Percentiles rank a stretch among this genome's conserved stretches.
Conservation (phyloP, 148 eudicot genomes). For the Chenopodium album region DNA sequence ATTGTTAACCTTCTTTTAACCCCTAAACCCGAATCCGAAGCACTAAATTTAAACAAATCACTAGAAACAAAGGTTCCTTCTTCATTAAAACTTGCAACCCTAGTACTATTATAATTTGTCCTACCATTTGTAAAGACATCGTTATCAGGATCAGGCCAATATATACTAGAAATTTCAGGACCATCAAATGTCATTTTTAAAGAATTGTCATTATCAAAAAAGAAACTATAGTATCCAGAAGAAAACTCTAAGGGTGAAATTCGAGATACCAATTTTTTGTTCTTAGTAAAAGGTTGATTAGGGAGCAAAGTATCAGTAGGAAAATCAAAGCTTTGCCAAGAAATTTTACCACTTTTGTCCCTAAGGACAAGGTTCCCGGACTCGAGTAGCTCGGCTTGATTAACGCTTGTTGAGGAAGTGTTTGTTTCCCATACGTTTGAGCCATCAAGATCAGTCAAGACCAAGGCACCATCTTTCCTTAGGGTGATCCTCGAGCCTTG, state of each 20-base stretch:
- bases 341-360: background rate
- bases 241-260: slow-evolving; percentile 29
- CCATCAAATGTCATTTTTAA: slow-evolving; percentile 33
- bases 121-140: slow-evolving; percentile 17
- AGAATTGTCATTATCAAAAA: slow-evolving; percentile 36
- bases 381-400: slow-evolving; percentile 21
- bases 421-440: slow-evolving; percentile 33
- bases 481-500: slow-evolving; percentile 36
- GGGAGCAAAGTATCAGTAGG: slow-evolving; percentile 52
- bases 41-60: slow-evolving; percentile 36
- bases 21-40: slow-evolving; percentile 42
- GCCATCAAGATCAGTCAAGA: slow-evolving; percentile 36
- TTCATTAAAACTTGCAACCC: slow-evolving; percentile 32
- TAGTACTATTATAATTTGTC: slow-evolving; percentile 32
- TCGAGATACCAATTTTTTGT: slow-evolving; percentile 26
- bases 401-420: slow-evolving; percentile 16
- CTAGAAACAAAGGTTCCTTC: slow-evolving; percentile 41
- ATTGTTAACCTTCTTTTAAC: slow-evolving; percentile 48
- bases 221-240: slow-evolving; percentile 39
- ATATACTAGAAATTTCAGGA: slow-evolving; percentile 24
- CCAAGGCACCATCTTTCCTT: slow-evolving; percentile 33
- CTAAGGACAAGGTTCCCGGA: slow-evolving; percentile 31
- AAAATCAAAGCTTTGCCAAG: slow-evolving; percentile 42
- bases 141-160: slow-evolving; percentile 36
- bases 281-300: slow-evolving; percentile 32